Base-by-base conservation (phyloP, 169 alveolate genomes). In the Plasmodium knowlesi region DNA sequence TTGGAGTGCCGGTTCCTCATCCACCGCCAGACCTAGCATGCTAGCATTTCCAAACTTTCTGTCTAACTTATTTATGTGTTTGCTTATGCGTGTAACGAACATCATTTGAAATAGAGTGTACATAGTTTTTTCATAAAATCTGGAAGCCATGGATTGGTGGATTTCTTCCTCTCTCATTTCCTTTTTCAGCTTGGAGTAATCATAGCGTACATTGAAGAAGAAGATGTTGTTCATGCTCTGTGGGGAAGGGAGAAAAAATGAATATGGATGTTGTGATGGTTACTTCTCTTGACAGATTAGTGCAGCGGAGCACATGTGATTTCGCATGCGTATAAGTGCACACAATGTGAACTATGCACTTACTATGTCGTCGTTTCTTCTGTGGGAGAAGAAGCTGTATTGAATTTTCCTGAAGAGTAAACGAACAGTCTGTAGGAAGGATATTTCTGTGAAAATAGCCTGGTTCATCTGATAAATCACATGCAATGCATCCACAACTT, bases 141-240 rank as follows among this genome's bases (percentile, higher is more conserved):
- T n/a, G 12, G 93, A 86, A 22, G 93, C 93, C 93, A 86, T 74
- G 14, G 93, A 86, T 1, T 28, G 30, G 70, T 86, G 84, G 0
- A 86, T 86, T 54, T 86, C 93, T 53, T 54, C 50, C 22, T 86
- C 67, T 12, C 93, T 54, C 1, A 74, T 43, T 10, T 74, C 82
- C 41, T 74, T 53, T 30, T 8, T 1, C 10, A 86, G 32, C 43
- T 74, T 86, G 16, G 93, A 86, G 74, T 86, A 85, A 34, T 85
- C 57, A 1, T 14, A 34, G 54, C 79, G 22, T 2, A 85, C 85
- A 72, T 28, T 85, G 82, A 85, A 85, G 41, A 85, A 73, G 85
- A 85, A 85, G 34, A 85, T 83, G 37, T 86, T 86, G 61, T 86
- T 86, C 86, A 86, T 86, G 50, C 93, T 76, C 93, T 86, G 73